Conservation (phyloP, 176 grass and related monocot genomes). For the Tuctoria greenei region DNA sequence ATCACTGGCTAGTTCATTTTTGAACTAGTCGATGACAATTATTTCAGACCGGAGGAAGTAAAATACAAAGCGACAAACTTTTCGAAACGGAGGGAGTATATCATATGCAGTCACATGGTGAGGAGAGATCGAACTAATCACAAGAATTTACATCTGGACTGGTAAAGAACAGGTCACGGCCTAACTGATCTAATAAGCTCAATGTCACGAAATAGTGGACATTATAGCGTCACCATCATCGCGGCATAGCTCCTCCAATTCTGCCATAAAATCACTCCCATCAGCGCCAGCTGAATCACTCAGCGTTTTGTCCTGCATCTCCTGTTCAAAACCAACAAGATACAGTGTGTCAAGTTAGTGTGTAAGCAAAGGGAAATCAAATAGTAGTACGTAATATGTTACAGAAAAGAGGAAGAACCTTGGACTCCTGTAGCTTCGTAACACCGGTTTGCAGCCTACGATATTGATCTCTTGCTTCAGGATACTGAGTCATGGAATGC, state of each 20-base stretch:
- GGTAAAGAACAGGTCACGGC: slow-evolving; percentile 45
- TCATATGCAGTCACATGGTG: slow-evolving; percentile 35
- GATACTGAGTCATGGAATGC: slow-evolving; percentile 96
- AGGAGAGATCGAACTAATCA: slow-evolving; percentile 28
- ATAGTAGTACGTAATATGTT: neutral
- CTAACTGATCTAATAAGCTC: slow-evolving; percentile 52
- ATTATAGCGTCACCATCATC: slow-evolving; percentile 43
- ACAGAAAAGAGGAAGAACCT: slow-evolving; percentile 39
- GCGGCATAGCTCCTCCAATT: slow-evolving; percentile 63
- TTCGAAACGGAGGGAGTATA: too few species aligned
- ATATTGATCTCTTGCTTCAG: slow-evolving; percentile 97
- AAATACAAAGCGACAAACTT: too few species aligned
- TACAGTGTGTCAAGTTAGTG: neutral
- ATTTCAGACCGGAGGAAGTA: too few species aligned
- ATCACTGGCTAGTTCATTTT: too few species aligned
- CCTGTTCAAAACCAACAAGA: slow-evolving; percentile 49
- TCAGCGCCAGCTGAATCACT: slow-evolving; percentile 40
- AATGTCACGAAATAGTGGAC: slow-evolving; percentile 53
- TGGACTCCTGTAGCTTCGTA: slow-evolving; percentile 58
- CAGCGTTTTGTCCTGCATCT: slow-evolving; percentile 48
- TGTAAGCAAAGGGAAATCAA: neutral
- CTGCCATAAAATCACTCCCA: slow-evolving; percentile 66
- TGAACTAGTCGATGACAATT: too few species aligned
- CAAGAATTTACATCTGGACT: slow-evolving; percentile 59
- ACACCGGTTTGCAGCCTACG: slow-evolving; percentile 61